Base-by-base conservation (phyloP, 345 rosid genomes). In the Rhizophora apiculata region DNA sequence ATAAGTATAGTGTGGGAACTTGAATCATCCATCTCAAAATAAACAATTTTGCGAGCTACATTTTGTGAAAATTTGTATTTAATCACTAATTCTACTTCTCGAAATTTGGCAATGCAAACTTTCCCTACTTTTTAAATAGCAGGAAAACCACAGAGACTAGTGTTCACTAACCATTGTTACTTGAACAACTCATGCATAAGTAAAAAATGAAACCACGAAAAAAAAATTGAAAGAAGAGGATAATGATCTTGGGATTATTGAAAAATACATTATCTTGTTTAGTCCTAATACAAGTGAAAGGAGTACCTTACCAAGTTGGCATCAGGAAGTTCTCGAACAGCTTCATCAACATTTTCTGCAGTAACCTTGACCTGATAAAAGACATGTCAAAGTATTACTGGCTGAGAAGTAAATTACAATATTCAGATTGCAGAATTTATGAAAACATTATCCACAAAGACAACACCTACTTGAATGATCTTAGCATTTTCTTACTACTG, bases 301-400 rank as follows among this genome's bases (percentile, higher is more conserved):
- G 85, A 85, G 80, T 83, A 82, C 89, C 96, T 87, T 92, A 95
- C 99, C 96, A 69, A 77, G 83, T 95, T 95, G 85, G 99, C 96
- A 75, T 92, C 99, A 46, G 99, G 99, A 77, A 95, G 96, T 75
- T 95, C 99, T 76, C 96, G 82, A 79, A 88, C 96, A 66, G 99
- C 99, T 76, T 86, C 97, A 79, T 95, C 85, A 56, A 95, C 99
- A 79, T 92, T 95, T 82, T 87, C 96, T 72, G 99, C 99, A 56
- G 99, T 95, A 74, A 89, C 89, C 86, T 92, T 95, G 63, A 95
- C 97, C 99, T 92, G 83, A 31, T 64, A 75, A 19, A 63, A 53
- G 30, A 48, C 58, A 63, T 27, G 53, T 60, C 29, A 43, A 73
- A 21, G 57, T 8, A 62, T 67, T 32, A 68, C 43, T 62, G 60